Percentiles rank a stretch among this genome's conserved stretches.
phyloP scores from a whole-genome alignment of 169 alveolate species.

The Besnoitia besnoiti region DNA sequence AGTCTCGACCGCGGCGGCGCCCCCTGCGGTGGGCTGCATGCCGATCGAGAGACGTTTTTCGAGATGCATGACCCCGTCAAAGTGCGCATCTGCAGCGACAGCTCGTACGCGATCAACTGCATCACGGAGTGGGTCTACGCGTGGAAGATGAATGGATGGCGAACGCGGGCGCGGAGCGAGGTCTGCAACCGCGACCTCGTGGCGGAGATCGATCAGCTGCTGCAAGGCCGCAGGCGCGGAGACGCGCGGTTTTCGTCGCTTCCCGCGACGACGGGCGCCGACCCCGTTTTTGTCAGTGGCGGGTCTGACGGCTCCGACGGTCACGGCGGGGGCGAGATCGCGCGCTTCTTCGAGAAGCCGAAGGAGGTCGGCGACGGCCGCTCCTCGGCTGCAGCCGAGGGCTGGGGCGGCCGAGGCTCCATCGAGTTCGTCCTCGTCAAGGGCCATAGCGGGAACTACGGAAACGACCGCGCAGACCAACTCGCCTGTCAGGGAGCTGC shows the following conservation, averaged over 20 bases:
- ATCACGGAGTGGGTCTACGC: conserved; percentile 37
- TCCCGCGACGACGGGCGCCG: too few species aligned
- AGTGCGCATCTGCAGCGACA: conserved; percentile 25
- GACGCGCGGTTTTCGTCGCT: neutral
- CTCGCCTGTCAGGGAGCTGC: conserved; percentile 18
- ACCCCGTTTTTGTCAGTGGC: too few species aligned
- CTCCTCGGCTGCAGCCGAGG: too few species aligned
- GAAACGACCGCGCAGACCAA: conserved; percentile 11
- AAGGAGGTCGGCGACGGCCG: neutral
- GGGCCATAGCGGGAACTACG: conserved; percentile 33
- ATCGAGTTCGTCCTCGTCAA: neutral
- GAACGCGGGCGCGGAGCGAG: neutral
- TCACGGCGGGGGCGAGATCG: neutral
- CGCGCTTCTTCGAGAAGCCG: neutral
- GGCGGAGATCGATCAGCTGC: neutral
- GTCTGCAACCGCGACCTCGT: conserved; percentile 36
- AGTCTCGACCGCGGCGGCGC: too few species aligned
- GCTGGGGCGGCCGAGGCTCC: conserved; percentile 28
- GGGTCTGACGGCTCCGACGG: too few species aligned
- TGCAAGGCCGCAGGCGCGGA: neutral
- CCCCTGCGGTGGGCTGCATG: too few species aligned
- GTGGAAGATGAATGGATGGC: conserved; percentile 42
- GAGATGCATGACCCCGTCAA: neutral
- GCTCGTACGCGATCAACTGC: conserved; percentile 20
- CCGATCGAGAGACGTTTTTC: too few species aligned